Percentiles rank a stretch among this genome's conserved stretches.
phyloP scores from a whole-genome alignment of 2,329 filamentous ascomycete genomes.

The Alternaria brassicicola region DNA sequence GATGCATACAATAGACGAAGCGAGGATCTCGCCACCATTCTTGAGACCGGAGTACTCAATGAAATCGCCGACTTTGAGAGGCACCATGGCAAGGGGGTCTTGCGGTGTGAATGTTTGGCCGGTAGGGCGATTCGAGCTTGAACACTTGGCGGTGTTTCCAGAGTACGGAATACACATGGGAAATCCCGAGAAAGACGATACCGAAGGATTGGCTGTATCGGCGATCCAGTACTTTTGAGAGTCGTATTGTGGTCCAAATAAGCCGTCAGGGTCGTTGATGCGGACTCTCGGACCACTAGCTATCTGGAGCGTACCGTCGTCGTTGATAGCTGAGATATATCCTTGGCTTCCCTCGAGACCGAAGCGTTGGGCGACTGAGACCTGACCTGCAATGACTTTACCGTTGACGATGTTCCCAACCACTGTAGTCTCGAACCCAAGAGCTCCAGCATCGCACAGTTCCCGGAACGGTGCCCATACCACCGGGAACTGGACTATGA shows the following conservation, averaged over 20 bases:
- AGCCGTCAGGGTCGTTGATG: constrained; percentile 56
- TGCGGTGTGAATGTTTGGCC: constrained; percentile 42
- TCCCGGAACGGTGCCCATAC: constrained; percentile 53
- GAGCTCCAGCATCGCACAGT: constrained; percentile 31
- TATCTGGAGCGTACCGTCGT: constrained; percentile 47
- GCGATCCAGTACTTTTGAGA: constrained; percentile 53
- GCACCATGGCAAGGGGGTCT: constrained; percentile 51
- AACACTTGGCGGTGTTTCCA: constrained; percentile 45
- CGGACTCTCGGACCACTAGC: constrained; percentile 46
- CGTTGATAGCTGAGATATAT: constrained; percentile 45
- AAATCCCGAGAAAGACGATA: constrained; percentile 58
- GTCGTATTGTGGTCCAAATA: constrained; percentile 43
- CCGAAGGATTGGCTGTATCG: constrained; percentile 57
- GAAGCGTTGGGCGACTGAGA: constrained; percentile 46
- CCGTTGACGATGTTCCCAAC: constrained; percentile 50
- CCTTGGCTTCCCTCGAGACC: constrained; percentile 47
- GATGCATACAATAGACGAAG: constrained; percentile 46
- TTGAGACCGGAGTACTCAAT: constrained; percentile 50
- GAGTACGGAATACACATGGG: constrained; percentile 60
- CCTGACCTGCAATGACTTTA: constrained; percentile 48
- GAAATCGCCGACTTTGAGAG: constrained; percentile 51
- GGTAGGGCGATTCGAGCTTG: constrained; percentile 44
- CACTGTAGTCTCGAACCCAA: constrained; percentile 40
- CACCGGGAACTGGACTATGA: constrained; percentile 58
- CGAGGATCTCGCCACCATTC: constrained; percentile 40